These are phyloP conservation scores for Trichoderma atrobrunneum DNA, from an alignment of 2,329 filamentous ascomycete species.

Conservation along the genomic window DNA sequence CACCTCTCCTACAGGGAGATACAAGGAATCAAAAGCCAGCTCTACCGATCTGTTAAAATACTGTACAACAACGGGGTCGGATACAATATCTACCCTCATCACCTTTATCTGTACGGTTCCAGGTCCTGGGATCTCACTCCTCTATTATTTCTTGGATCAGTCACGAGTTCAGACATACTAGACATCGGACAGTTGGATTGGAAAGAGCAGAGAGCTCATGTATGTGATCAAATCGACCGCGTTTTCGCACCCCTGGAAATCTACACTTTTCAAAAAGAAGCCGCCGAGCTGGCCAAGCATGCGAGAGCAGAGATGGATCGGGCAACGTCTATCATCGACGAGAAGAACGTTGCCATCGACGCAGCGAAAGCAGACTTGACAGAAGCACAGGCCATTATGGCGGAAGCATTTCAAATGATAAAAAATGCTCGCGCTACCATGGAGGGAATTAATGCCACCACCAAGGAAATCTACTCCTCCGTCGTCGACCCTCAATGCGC, in stretches of 20 bases:
- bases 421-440: neutral
- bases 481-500: neutral
- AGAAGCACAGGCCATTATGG: neutral
- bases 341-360: neutral
- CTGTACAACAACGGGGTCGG: neutral
- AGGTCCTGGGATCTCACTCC: neutral
- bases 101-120: neutral
- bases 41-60: neutral
- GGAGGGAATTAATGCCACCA: fast-evolving
- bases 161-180: neutral
- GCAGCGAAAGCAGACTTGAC: neutral
- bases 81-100: neutral
- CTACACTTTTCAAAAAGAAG: neutral
- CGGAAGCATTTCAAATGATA: neutral
- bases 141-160: neutral
- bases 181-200: neutral
- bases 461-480: neutral
- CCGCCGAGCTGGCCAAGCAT: neutral
- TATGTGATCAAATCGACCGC: neutral
- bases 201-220: neutral
- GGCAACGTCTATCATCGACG: neutral
- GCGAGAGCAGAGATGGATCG: neutral
- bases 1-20: neutral
- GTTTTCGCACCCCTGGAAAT: neutral
- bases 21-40: neutral